Evolutionary conservation across 2,329 filamentous ascomycete genomes (phyloP).

Genomic region (Scolecobasidium constrictum): DNA sequence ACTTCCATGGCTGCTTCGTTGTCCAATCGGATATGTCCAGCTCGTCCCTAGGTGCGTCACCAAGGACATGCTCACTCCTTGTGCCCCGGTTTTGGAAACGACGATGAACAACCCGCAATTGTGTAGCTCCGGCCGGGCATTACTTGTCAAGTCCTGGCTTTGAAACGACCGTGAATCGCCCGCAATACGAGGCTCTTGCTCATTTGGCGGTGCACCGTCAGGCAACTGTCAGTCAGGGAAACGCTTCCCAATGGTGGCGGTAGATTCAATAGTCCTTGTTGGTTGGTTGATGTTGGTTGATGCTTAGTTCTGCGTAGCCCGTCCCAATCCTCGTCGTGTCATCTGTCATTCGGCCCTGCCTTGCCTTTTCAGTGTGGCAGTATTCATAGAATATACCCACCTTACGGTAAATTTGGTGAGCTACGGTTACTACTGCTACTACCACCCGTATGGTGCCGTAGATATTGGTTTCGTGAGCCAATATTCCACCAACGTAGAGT

Average conservation of each 20-base stretch:
- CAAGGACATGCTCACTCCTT: conserved; percentile 14
- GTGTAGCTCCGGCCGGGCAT: too few species aligned
- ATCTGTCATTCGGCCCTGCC: conserved; percentile 11
- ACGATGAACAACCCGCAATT: conserved; percentile 4
- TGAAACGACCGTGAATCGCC: background rate
- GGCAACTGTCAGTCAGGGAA: conserved; percentile 8
- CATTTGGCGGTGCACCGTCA: conserved; percentile 4
- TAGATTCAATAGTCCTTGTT: background rate
- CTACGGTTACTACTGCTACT: conserved; percentile 13
- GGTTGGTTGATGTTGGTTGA: too few species aligned
- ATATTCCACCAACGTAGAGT: conserved; percentile 13
- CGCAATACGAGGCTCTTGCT: background rate
- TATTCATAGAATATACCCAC: conserved; percentile 13
- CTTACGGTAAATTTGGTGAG: conserved; percentile 13
- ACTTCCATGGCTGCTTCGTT: conserved; percentile 7
- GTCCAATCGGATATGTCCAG: conserved; percentile 11
- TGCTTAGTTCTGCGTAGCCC: conserved; percentile 13
- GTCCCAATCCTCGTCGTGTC: conserved; percentile 14
- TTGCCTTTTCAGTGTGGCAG: conserved; percentile 8
- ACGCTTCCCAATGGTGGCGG: conserved; percentile 10
- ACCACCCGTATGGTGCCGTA: conserved; percentile 12
- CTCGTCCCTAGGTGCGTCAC: conserved; percentile 13
- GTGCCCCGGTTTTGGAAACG: conserved; percentile 11
- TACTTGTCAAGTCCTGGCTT: too few species aligned
- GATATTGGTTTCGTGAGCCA: too few species aligned